These are phyloP conservation scores for Phytophthora chlamydospora DNA, from an alignment of 352 stramenopile genomes.

Conservation along the genomic window DNA sequence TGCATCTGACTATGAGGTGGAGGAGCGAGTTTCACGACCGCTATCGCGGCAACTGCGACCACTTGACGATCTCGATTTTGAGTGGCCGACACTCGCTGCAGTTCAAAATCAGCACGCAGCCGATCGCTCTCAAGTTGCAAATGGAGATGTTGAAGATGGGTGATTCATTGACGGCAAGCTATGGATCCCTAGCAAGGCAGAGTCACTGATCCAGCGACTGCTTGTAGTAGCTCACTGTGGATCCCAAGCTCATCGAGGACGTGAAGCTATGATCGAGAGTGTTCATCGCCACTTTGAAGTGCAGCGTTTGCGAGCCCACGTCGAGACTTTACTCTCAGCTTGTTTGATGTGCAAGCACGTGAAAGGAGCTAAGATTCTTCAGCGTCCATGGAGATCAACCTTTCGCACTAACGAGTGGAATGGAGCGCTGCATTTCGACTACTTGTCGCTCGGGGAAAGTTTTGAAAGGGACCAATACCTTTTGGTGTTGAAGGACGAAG, in stretches of 20 bases:
- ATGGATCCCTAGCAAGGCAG: constrained; percentile 3
- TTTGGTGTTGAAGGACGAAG: not conserved
- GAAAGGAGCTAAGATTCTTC: constrained; percentile 7
- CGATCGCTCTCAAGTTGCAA: too few species aligned
- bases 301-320: not conserved
- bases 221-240: constrained; percentile 4
- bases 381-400: constrained; percentile 1
- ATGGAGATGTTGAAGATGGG: not conserved
- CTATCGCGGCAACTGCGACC: too few species aligned
- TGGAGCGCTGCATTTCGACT: constrained; percentile 10
- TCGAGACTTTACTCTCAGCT: not conserved
- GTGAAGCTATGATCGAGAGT: constrained; percentile 3
- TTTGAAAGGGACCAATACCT: constrained; percentile 8
- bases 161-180: not conserved
- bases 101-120: too few species aligned
- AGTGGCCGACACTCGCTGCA: too few species aligned
- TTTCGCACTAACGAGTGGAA: constrained; percentile 12
- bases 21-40: too few species aligned
- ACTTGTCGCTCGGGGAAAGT: constrained; percentile 9
- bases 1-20: too few species aligned
- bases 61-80: too few species aligned
- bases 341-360: constrained; percentile 10
- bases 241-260: constrained; percentile 4
- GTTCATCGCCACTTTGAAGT: not conserved
- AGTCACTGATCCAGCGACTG: not conserved